Percentiles rank a stretch among this genome's conserved stretches.
Conservation (phyloP, 768 basidiomycete species). For the Erythrobasidium yunnanense region DNA sequence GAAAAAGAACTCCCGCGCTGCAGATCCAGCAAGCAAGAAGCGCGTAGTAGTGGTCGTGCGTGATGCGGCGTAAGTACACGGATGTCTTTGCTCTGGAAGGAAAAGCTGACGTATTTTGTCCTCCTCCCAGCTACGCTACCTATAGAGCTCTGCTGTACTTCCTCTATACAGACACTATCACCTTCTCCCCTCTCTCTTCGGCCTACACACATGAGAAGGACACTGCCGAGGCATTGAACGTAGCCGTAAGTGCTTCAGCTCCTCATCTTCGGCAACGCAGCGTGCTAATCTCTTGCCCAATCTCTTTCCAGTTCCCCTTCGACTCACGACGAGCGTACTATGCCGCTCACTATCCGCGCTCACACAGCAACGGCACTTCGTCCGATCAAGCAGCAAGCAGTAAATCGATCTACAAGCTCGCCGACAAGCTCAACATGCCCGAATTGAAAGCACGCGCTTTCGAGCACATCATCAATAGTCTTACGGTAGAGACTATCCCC, state of each 20-base stretch:
- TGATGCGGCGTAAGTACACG: conserved; percentile 36
- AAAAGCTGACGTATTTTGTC: background rate
- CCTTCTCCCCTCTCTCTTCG: conserved; percentile 44
- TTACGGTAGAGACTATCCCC: conserved; percentile 43
- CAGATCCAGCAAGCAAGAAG: too few relatives aligned
- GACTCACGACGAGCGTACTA: conserved; percentile 23
- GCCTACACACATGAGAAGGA: conserved; percentile 35
- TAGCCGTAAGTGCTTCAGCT: background rate
- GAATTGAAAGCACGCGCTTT: conserved; percentile 43
- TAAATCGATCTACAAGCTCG: conserved; percentile 41
- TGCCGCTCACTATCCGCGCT: background rate
- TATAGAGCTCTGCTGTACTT: conserved; percentile 44
- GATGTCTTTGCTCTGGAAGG: background rate
- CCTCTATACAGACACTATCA: conserved; percentile 44
- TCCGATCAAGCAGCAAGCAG: conserved; percentile 37
- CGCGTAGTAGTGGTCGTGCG: conserved; percentile 41
- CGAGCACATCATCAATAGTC: conserved; percentile 42
- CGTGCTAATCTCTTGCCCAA: too few relatives aligned
- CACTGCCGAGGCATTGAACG: conserved; percentile 5
- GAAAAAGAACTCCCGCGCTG: too few relatives aligned
- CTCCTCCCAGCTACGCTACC: conserved; percentile 40
- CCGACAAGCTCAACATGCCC: conserved; percentile 41
- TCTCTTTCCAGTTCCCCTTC: conserved; percentile 23
- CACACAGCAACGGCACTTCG: too few relatives aligned
- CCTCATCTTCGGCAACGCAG: too few relatives aligned